Evolutionary conservation across 371 early-diverging fungal species (phyloP).

Genomic region (Rhizopus stolonifer): DNA sequence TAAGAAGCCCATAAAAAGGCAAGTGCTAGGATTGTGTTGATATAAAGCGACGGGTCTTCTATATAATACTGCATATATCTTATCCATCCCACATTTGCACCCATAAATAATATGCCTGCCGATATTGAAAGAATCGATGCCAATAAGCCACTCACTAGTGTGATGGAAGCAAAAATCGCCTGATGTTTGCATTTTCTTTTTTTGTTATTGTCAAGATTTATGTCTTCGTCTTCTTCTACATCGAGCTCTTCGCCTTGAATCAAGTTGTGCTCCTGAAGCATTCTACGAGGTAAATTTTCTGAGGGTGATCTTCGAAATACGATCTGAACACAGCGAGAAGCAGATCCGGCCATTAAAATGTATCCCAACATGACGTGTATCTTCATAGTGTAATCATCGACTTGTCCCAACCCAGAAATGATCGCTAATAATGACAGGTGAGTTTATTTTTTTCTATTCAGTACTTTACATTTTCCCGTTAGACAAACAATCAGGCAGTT

Average conservation of each 20-base stretch:
- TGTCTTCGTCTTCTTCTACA: slow-evolving; percentile 10
- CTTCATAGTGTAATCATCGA: slow-evolving; percentile 29
- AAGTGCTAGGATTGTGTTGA: slow-evolving; percentile 33
- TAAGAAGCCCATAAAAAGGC: slow-evolving; percentile 43
- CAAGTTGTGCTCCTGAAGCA: slow-evolving; percentile 22
- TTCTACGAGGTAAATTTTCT: slow-evolving; percentile 38
- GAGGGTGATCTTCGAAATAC: slow-evolving; percentile 43
- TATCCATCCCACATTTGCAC: slow-evolving; percentile 40
- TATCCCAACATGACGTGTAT: slow-evolving; percentile 41
- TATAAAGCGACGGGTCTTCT: slow-evolving; percentile 33
- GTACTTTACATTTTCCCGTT: slow-evolving; percentile 26
- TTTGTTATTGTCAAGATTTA: background rate
- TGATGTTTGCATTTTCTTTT: slow-evolving; percentile 30
- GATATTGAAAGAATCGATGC: slow-evolving; percentile 31
- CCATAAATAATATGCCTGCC: slow-evolving; percentile 39
- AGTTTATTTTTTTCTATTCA: background rate
- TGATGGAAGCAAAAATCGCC: slow-evolving; percentile 37
- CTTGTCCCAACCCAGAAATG: slow-evolving; percentile 19
- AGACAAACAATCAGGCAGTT: slow-evolving; percentile 25
- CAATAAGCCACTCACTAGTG: slow-evolving; percentile 32
- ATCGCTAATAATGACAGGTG: slow-evolving; percentile 11
- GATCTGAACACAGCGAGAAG: slow-evolving; percentile 35
- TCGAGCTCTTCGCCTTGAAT: slow-evolving; percentile 16
- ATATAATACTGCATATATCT: slow-evolving; percentile 34
- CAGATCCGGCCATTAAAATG: slow-evolving; percentile 33